Percentiles rank a stretch among this genome's conserved stretches.
These are phyloP conservation scores for Pyrenophora teres DNA, from an alignment of 2,329 filamentous ascomycete species.

Conservation along the genomic window DNA sequence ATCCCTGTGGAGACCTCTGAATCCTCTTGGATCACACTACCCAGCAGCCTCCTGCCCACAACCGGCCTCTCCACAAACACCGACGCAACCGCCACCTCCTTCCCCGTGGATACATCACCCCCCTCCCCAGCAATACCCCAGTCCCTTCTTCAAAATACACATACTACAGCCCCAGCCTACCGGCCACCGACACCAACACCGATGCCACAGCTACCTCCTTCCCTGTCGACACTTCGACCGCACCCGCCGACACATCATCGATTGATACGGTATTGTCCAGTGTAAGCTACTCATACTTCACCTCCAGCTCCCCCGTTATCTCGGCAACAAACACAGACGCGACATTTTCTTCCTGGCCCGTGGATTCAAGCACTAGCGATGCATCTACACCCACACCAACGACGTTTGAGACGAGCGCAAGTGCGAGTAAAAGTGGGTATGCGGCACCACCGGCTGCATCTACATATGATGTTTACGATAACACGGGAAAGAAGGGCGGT, in stretches of 20 bases:
- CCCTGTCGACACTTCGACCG: neutral
- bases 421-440: conserved; percentile 9
- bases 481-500: conserved; percentile 1
- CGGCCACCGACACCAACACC: conserved; percentile 1
- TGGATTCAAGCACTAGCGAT: neutral
- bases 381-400: neutral
- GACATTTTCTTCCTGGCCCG: neutral
- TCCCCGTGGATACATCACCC: conserved; percentile 1
- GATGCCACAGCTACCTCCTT: conserved; percentile 6
- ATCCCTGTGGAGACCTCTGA: neutral
- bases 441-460: neutral
- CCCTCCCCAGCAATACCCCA: neutral
- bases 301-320: neutral
- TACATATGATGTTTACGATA: neutral
- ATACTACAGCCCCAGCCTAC: conserved; percentile 3
- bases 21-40: neutral
- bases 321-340: neutral
- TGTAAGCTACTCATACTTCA: neutral
- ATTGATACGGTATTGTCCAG: too few species aligned
- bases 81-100: conserved; percentile 8
- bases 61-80: conserved; percentile 5
- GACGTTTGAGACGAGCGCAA: conserved; percentile 16
- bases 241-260: neutral
- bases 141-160: neutral
- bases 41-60: neutral